Base-by-base conservation (phyloP, 305 asterid species). In the Fraxinus nigra region DNA sequence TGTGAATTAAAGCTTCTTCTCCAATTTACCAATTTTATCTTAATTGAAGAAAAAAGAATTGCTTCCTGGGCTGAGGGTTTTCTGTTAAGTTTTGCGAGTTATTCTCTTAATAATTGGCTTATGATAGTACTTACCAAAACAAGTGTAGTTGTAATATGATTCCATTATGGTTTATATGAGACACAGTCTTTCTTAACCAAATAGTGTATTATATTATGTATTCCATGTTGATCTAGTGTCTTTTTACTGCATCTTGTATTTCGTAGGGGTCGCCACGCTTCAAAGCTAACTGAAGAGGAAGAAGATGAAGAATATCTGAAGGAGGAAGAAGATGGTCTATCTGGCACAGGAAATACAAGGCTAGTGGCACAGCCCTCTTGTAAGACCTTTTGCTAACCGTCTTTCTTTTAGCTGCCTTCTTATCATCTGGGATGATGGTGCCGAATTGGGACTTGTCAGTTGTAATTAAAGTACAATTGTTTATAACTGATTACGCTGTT, bases 191-290 rank as follows among this genome's bases (percentile, higher is more conserved):
- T 59, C 30, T 59, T 59, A 59, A 59, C 28, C 30, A 32, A 7
- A 30, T 70, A 70, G 76, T 14, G 46, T 14, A 70, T 70, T 67
- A 28, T 67, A 28, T 70, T 67, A 67, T 67, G 30, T 59, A 59
- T 67, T 13, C 46, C 20, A 11, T 26, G 34, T 7, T 16, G 43
- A 32, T 33, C 43, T 6, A 70, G 13, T 81, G 69, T 14, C 46
- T 56, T 72, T 30, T 35, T 69, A 79, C 20, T 82, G 78, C 54
- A 59, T 40, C 75, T 84, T 80, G 43, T 80, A 43, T 84, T 79
- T 84, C 80, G 81, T 78, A 97, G 99, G 90, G 99, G 99, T 54
- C 98, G 99, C 84, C 99, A 97, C 87, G 97, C 97, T 46, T 96
- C 99, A 5, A 96, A 96, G 92, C 26, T 91, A 76, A 96, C 99